Evolutionary conservation across 495 filamentous ascomycete species (phyloP), one percentile per base, ranked within the genome.

Genomic region (Tirmania nivea): DNA sequence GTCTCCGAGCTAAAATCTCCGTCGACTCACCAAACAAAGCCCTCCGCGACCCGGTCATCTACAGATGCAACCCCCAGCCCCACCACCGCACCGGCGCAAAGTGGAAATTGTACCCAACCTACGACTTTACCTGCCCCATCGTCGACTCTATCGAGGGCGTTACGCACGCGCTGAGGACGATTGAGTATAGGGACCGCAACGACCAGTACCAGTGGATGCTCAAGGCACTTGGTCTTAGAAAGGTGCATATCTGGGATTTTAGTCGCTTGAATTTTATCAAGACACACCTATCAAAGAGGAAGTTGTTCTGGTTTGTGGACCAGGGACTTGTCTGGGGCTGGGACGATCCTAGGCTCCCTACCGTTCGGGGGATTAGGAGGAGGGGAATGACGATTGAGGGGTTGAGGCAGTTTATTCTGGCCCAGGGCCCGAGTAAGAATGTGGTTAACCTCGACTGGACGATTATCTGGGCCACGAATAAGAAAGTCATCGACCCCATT

Each of bases 121-220:
- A 95, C 65, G 88, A 94, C 67, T 90, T 94, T 62, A 81, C 81
- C 56, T 93, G 86, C 67, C 90, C 92, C 12, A 77, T 95, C 39
- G 78, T 97, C 48, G 90, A 97, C 68, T 78, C 79, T 25, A 68
- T 88, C 59, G 88, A 96, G 69, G 87, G 86, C 45, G 84, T 96
- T 51, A 95, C 90, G 11, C 90, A 96, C 65, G 90, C 90, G 31
- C 76, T 97, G 51, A 78, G 92, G 57, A 93, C 90, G 1, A 95
- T 87, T 55, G 90, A 97, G 71, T 97, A 96, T 71, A 82, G 87
- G 39, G 92, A 97, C 68, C 84, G 90, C 52, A 95, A 97, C 68
- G 81, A 85, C 10, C 89, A 94, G 69, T 97, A 96, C 70, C 78
- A 90, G 64, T 97, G 90, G 90, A 87, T 97, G 73, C 65, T 92